phyloP scores from a whole-genome alignment of 176 grass and related monocot species.

The Carex myosuroides region DNA sequence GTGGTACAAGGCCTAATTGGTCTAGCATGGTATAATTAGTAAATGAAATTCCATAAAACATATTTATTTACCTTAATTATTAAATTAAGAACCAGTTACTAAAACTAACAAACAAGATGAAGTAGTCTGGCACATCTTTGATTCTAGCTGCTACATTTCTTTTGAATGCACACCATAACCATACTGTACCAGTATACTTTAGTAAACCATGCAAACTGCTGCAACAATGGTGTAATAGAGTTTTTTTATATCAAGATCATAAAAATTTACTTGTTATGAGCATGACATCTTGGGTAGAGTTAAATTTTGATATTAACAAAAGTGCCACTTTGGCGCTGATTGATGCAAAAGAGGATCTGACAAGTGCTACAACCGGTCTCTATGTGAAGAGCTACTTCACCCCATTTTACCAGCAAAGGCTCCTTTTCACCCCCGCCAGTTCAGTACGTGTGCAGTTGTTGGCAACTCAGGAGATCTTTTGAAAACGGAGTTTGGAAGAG shows the following conservation, averaged over 20 bases:
- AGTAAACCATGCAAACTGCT: background rate
- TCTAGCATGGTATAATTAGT: background rate
- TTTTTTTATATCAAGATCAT: background rate
- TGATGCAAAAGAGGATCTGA: conserved; percentile 48
- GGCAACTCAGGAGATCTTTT: conserved; percentile 96
- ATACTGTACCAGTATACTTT: background rate
- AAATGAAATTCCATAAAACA: background rate
- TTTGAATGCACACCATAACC: background rate
- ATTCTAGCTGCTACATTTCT: background rate
- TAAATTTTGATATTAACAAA: conserved; percentile 9
- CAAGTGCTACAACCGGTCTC: conserved; percentile 90
- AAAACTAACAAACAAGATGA: background rate
- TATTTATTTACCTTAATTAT: background rate
- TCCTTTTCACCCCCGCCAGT: conserved; percentile 90
- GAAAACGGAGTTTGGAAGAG: conserved; percentile 92
- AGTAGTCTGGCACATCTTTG: background rate
- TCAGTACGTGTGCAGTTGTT: conserved; percentile 83
- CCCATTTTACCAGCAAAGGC: conserved; percentile 77
- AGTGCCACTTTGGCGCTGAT: conserved; percentile 8
- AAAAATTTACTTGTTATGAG: background rate
- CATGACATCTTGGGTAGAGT: background rate
- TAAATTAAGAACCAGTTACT: background rate
- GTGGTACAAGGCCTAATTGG: background rate
- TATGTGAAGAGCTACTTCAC: conserved; percentile 88
- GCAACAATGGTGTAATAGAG: background rate